These are phyloP conservation scores for Jatropha curcas DNA, from an alignment of 345 rosid species.

Conservation along the genomic window DNA sequence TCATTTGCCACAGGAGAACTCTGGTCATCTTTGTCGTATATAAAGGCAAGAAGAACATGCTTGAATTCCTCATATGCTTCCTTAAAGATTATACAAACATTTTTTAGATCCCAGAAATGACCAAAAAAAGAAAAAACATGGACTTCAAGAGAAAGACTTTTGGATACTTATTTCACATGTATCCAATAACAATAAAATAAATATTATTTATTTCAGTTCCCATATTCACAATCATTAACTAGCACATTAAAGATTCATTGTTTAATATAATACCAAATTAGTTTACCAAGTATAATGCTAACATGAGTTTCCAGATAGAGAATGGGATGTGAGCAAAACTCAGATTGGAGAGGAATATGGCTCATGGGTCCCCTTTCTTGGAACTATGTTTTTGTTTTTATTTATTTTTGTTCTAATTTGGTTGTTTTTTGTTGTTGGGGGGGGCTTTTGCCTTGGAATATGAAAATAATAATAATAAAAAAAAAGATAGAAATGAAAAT, in stretches of 20 bases:
- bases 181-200: no score
- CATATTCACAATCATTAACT: no score
- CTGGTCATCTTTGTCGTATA: slow-evolving; percentile 75
- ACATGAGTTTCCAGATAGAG: not conserved
- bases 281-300: not conserved
- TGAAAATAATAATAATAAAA: not conserved
- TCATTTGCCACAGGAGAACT: slow-evolving; percentile 86
- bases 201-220: no score
- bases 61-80: slow-evolving; percentile 99
- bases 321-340: no score
- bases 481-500: not conserved
- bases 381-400: no score
- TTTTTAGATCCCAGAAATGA: slow-evolving; percentile 26
- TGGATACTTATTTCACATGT: not conserved
- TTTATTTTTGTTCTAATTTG: no score
- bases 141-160: not conserved
- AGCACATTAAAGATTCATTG: not conserved
- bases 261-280: not conserved
- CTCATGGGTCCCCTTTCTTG: no score
- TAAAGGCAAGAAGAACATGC: slow-evolving; percentile 88
- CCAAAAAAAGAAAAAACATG: not conserved
- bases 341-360: no score
- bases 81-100: slow-evolving; percentile 47
- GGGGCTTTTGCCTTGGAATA: no score
- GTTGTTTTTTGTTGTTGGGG: no score